Evolutionary conservation across 805 yeast species (phyloP).

Genomic region (Hanseniaspora clermontiae): DNA sequence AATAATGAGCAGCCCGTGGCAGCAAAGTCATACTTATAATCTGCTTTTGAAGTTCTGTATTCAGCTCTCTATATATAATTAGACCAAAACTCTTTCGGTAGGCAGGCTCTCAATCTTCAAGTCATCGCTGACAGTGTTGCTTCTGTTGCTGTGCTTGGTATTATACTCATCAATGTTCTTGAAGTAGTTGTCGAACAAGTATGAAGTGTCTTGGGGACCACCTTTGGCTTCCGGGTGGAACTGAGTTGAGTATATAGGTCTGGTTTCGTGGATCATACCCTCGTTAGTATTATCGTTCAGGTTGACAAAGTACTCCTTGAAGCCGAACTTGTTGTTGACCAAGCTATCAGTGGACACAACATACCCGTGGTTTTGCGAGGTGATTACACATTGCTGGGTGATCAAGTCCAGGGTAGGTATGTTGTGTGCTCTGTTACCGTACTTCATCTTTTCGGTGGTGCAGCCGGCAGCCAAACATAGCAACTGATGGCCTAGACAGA

Average conservation of each 20-base stretch:
- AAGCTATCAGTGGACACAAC: constrained; percentile 81
- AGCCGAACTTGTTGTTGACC: constrained; percentile 41
- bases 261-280: constrained; percentile 81
- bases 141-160: constrained; percentile 23
- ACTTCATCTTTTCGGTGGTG: constrained; percentile 79
- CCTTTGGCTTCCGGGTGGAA: constrained; percentile 99
- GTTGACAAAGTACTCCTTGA: constrained; percentile 81
- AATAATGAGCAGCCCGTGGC: too few relatives aligned
- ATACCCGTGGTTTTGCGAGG: constrained; percentile 97
- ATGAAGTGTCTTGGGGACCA: constrained; percentile 90
- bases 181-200: constrained; percentile 82
- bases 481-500: constrained; percentile 94
- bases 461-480: constrained; percentile 93
- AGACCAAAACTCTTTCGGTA: constrained; percentile 23
- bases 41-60: too few relatives aligned
- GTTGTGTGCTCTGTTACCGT: constrained; percentile 98
- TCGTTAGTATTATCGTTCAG: constrained; percentile 93
- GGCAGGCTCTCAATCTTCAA: constrained; percentile 22
- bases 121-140: constrained; percentile 16
- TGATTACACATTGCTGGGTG: constrained; percentile 91
- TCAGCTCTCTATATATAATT: neutral
- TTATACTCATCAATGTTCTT: constrained; percentile 51
- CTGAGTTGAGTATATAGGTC: constrained; percentile 91
- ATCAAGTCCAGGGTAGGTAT: constrained; percentile 86
- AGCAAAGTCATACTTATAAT: too few relatives aligned